These are phyloP conservation scores for Stenogyne calaminthoides DNA, from an alignment of 305 asterid genomes.

Conservation along the genomic window DNA sequence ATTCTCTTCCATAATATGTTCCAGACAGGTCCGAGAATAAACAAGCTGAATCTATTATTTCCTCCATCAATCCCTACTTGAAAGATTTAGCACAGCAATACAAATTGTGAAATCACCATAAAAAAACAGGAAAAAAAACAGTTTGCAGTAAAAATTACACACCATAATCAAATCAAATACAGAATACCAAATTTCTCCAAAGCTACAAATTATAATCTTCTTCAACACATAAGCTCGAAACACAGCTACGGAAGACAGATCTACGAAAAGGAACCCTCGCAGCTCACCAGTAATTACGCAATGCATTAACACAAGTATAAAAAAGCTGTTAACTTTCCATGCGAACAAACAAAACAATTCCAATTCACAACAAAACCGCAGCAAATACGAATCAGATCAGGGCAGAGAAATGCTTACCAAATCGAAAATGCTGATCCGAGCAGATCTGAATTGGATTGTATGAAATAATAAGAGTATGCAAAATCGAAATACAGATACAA, in stretches of 20 bases:
- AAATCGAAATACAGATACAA: neutral
- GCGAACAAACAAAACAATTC: constrained; percentile 8
- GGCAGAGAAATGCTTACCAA: constrained; percentile 31
- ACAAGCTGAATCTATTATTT: neutral
- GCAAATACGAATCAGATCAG: constrained; percentile 26
- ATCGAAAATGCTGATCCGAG: constrained; percentile 27
- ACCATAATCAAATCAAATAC: neutral
- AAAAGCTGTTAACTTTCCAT: constrained; percentile 7
- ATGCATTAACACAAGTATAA: constrained; percentile 21
- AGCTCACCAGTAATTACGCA: constrained; percentile 4
- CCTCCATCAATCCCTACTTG: neutral
- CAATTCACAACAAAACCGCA: constrained; percentile 24
- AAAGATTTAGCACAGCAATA: neutral
- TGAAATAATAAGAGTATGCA: constrained; percentile 1
- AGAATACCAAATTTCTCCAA: neutral
- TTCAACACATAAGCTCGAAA: neutral
- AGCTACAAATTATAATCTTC: constrained; percentile 16
- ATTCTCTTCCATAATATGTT: neutral
- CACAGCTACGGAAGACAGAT: constrained; percentile 30
- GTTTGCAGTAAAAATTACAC: neutral
- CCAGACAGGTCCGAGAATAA: neutral
- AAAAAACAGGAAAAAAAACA: neutral
- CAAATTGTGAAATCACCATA: neutral
- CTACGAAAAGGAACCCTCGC: constrained; percentile 23
- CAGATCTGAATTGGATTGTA: constrained; percentile 38